Percentiles rank a stretch among this genome's conserved stretches.
These are phyloP conservation scores for Xylaria sp. DNA, from an alignment of 2,329 filamentous ascomycete species.

Conservation along the genomic window DNA sequence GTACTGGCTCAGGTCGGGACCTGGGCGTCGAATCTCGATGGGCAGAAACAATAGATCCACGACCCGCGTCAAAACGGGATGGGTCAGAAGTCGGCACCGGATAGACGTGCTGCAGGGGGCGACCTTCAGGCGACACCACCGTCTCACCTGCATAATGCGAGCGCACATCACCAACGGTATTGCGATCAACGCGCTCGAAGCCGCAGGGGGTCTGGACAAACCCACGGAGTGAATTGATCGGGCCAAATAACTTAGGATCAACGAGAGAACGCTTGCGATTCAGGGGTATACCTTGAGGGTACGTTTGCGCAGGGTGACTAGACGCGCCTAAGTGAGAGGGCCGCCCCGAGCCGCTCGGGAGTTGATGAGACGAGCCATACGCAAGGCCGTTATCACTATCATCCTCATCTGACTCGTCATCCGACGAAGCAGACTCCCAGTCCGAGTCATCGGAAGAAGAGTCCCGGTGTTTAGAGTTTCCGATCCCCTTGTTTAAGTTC, in stretches of 20 bases:
- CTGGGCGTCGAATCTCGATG: conserved; percentile 54
- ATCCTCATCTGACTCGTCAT: conserved; percentile 57
- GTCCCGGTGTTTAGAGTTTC: conserved; percentile 54
- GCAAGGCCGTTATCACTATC: conserved; percentile 55
- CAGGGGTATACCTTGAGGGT: conserved; percentile 38
- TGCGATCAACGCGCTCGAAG: conserved; percentile 56
- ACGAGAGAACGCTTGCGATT: conserved; percentile 58
- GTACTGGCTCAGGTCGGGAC: conserved; percentile 67
- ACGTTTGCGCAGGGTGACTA: conserved; percentile 36
- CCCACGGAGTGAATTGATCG: conserved; percentile 68
- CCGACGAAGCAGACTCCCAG: conserved; percentile 65
- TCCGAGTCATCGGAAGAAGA: conserved; percentile 59
- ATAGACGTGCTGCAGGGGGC: conserved; percentile 70
- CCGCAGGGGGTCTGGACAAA: conserved; percentile 66
- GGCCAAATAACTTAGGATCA: conserved; percentile 68
- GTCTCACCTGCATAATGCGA: conserved; percentile 54
- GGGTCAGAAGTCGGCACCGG: conserved; percentile 75
- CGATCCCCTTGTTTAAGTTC: conserved; percentile 51
- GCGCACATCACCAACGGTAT: conserved; percentile 35
- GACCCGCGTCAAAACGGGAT: conserved; percentile 66
- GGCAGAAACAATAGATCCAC: conserved; percentile 59
- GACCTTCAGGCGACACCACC: conserved; percentile 49
- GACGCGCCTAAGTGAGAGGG: conserved; percentile 31
- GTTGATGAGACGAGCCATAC: conserved; percentile 53
- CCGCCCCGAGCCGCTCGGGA: conserved; percentile 36